A percentile compares a stretch with the other conserved stretches of the same genome.
phyloP scores from a whole-genome alignment of 2,329 filamentous ascomycete genomes.

The Tolypocladium sp. region DNA sequence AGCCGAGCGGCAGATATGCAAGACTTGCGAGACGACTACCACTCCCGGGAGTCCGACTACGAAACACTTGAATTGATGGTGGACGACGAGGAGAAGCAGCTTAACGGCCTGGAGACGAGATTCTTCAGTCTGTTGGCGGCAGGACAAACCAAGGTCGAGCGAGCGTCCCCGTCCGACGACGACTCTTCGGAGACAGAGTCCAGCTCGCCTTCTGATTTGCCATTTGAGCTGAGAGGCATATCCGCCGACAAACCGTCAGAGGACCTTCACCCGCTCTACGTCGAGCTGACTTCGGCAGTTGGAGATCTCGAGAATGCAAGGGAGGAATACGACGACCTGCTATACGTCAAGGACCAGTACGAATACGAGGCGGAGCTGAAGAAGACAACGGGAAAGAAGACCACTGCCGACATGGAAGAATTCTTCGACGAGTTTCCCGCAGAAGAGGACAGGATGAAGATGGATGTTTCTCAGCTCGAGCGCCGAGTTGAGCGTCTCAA shows the following conservation, averaged over 20 bases:
- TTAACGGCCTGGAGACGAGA: constrained; percentile 24
- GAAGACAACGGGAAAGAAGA: constrained; percentile 13
- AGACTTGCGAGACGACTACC: constrained; percentile 25
- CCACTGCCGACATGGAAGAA: constrained; percentile 29
- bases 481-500: constrained; percentile 24
- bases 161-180: not conserved
- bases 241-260: constrained; percentile 22
- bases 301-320: constrained; percentile 36
- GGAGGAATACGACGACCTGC: constrained; percentile 37
- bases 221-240: constrained; percentile 25
- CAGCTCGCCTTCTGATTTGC: constrained; percentile 11
- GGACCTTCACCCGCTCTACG: constrained; percentile 38
- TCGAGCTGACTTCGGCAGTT: constrained; percentile 30
- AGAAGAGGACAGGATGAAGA: constrained; percentile 22
- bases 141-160: constrained; percentile 11
- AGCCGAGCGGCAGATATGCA: constrained; percentile 25
- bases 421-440: constrained; percentile 33
- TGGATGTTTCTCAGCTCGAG: constrained; percentile 22
- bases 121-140: constrained; percentile 28
- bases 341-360: constrained; percentile 26
- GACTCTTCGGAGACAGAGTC: constrained; percentile 1
- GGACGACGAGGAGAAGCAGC: constrained; percentile 25
- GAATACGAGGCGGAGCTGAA: constrained; percentile 26
- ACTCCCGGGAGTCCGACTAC: constrained; percentile 24
- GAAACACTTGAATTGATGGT: constrained; percentile 24